Base-by-base conservation (phyloP, 148 eudicot species). In the Spergularia marina region DNA sequence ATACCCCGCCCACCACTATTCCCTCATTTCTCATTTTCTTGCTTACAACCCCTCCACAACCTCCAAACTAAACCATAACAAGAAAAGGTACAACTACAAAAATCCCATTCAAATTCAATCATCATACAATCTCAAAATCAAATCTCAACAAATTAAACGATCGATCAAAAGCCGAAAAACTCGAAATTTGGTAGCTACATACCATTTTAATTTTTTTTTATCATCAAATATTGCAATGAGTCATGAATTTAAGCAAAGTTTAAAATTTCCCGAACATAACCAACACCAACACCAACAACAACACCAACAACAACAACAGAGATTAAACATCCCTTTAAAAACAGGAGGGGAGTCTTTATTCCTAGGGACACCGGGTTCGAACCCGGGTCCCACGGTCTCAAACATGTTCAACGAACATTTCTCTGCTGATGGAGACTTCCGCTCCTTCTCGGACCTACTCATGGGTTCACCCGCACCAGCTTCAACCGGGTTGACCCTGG, bases 401-500 rank as follows among this genome's bases (percentile, higher is more conserved):
- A 65, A 44, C 69, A 17, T 70, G 44, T 53, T 23, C 14, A 70
- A 15, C 12, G 73, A 70, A 16, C 21, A 53, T 80, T 91, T 89
- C 79, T 74, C 89, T 18, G 93, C 90, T 34, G 87, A 80, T 2
- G 64, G 54, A 17, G 83, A 82, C 21, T 77, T 68, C 61, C 82
- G 86, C 72, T 90, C 94, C 40, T 95, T 92, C 77, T 90, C 97
- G 21, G 93, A 95, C 86, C 94, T 95, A 12, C 86, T 95, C 44
- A 80, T 87, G 83, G 84, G 85, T 8, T 81, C 91, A 12, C 88
- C 87, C 18, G 55, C 71, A 1, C 78, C 83, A 5, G 65, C 21
- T 10, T 34, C 65, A 3, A 74, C 75, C 25, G 73, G 66, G 59
- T 70, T 65, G 47, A 72, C 68, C 70, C 57, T 76, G 54, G 13